Percentiles rank a stretch among this genome's conserved stretches.
Conservation (phyloP, 2,329 filamentous ascomycete genomes). For the Metarhizium sp. region DNA sequence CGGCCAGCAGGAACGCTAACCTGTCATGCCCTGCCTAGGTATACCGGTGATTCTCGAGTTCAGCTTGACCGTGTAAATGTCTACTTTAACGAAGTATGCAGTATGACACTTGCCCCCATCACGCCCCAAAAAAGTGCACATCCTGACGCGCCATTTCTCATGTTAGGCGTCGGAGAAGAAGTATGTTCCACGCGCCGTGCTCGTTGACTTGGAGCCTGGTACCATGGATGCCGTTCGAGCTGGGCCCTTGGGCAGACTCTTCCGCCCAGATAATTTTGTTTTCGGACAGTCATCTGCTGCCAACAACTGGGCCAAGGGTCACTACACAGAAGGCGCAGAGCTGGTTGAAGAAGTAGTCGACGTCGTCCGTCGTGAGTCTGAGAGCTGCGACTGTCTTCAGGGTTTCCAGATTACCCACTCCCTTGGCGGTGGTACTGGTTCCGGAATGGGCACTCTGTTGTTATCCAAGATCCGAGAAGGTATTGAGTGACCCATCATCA, state of each 20-base stretch:
- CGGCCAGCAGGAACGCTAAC: neutral
- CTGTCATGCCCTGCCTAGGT: constrained; percentile 32
- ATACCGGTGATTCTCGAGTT: constrained; percentile 94
- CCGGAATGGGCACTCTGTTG: constrained; percentile 97
- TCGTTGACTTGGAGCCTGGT: constrained; percentile 97
- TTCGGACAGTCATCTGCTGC: constrained; percentile 98
- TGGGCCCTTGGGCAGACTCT: constrained; percentile 95
- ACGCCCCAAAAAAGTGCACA: neutral
- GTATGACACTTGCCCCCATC: constrained; percentile 6
- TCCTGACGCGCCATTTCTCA: neutral
- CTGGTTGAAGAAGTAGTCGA: constrained; percentile 96
- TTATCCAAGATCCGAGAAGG: constrained; percentile 98
- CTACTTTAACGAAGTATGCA: constrained; percentile 75
- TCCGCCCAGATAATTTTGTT: constrained; percentile 99
- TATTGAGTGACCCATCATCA: neutral
- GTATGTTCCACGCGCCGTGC: constrained; percentile 96
- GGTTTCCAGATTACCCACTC: constrained; percentile 99
- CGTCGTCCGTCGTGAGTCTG: constrained; percentile 94
- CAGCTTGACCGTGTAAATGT: constrained; percentile 99
- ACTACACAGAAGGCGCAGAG: constrained; percentile 99
- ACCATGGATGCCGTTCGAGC: constrained; percentile 99
- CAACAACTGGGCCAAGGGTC: constrained; percentile 99
- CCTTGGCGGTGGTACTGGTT: constrained; percentile 98
- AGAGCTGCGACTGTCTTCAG: constrained; percentile 97
- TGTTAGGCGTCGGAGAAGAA: constrained; percentile 85